phyloP scores from a whole-genome alignment of 257 asterid species.

The Solanum sparsipilum region DNA sequence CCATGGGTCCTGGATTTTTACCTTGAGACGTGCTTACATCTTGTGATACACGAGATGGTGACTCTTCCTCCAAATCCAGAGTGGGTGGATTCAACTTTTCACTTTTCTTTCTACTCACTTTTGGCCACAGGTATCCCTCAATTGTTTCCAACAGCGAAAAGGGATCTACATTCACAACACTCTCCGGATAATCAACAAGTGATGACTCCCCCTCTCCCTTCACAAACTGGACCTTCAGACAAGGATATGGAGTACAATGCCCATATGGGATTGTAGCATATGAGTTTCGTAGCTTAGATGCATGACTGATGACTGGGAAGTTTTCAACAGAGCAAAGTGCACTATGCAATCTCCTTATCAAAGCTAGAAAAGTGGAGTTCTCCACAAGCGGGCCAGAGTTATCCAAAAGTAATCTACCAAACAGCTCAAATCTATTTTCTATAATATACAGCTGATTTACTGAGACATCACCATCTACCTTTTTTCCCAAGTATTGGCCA shows the following conservation, averaged over 20 bases:
- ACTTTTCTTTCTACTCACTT: constrained; percentile 30
- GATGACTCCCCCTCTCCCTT: constrained; percentile 45
- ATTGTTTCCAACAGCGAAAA: constrained; percentile 60
- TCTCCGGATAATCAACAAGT: constrained; percentile 44
- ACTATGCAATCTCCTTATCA: constrained; percentile 50
- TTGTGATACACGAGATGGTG: constrained; percentile 25
- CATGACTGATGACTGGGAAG: constrained; percentile 60
- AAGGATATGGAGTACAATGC: constrained; percentile 56
- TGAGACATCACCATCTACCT: constrained; percentile 10
- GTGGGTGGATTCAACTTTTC: constrained; percentile 16
- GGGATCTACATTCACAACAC: constrained; percentile 71
- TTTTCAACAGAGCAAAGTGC: constrained; percentile 78
- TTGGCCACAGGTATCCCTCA: constrained; percentile 57
- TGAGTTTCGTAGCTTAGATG: constrained; percentile 44
- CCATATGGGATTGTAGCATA: constrained; percentile 70
- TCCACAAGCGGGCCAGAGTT: constrained; percentile 19
- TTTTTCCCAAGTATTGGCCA: constrained; percentile 30
- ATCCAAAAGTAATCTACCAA: constrained; percentile 55
- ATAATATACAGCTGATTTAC: constrained; percentile 10
- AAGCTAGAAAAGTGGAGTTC: constrained; percentile 33
- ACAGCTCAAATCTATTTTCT: constrained; percentile 62
- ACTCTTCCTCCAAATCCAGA: constrained; percentile 16
- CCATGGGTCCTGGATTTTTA: constrained; percentile 23
- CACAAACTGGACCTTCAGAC: constrained; percentile 69
- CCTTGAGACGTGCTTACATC: constrained; percentile 30